Evolutionary conservation across 208 protist species (phyloP).

Genomic region (Leishmania martiniquensis): DNA sequence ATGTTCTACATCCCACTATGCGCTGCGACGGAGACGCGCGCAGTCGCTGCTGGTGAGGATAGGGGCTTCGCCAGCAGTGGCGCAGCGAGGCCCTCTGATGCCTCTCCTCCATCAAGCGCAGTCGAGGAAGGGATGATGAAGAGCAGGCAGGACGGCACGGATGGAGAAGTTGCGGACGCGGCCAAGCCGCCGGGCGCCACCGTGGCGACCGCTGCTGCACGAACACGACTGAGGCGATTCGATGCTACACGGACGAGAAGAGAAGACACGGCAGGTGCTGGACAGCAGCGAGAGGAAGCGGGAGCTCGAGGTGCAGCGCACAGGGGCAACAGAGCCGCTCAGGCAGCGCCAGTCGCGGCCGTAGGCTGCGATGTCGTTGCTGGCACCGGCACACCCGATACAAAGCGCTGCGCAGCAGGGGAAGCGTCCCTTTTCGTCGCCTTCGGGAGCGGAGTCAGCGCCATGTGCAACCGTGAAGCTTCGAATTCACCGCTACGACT

Average conservation of each 20-base stretch:
- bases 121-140: neutral
- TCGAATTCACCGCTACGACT: neutral
- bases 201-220: neutral
- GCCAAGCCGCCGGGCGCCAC: neutral
- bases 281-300: neutral
- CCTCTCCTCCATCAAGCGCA: neutral
- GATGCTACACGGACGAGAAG: neutral
- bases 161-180: neutral
- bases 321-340: neutral
- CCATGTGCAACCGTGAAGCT: neutral
- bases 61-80: neutral
- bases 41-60: neutral
- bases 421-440: neutral
- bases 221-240: neutral
- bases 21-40: slow-evolving; percentile 2
- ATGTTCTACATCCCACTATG: slow-evolving; percentile 57
- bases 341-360: neutral
- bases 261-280: neutral
- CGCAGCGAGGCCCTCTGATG: neutral
- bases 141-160: neutral
- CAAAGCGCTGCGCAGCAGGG: neutral
- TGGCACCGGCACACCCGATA: neutral
- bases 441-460: neutral
- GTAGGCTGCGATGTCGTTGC: neutral
- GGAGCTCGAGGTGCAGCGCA: neutral